Evolutionary conservation across 116 monocot genomes (phyloP), one percentile per base, ranked within the genome.

Genomic region (Trichopus zeylanicus): DNA sequence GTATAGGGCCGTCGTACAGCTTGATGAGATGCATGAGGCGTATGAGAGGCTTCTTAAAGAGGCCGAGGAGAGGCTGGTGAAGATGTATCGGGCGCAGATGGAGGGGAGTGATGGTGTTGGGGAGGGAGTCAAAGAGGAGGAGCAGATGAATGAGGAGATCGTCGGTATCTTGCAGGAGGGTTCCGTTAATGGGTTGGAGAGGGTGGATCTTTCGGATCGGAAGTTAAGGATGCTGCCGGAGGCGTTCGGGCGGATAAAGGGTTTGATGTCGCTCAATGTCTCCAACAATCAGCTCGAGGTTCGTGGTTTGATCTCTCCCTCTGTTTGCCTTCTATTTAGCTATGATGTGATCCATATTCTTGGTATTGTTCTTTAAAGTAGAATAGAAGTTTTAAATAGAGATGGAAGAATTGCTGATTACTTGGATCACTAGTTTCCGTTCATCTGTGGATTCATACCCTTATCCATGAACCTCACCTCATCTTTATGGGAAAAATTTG

Each of bases 261-360:
- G 75, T 5, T 27, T 86, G 54, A 32, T 78, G 20, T 59, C 53
- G 15, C 71, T 86, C 20, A 65, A 78, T 53, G 27, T 86, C 27
- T 81, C 86, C 39, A 70, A 72, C 31, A 86, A 86, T 56, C 78
- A 64, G 48, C 55, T 86, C 10, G 72, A 81, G 86, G 86, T 87
- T 20, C 16, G 33, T n/a, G n/a, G n/a, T n/a, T n/a, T n/a, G n/a
- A n/a, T n/a, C n/a, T n/a, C n/a, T n/a, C n/a, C n/a, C n/a, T n/a
- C n/a, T n/a, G n/a, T n/a, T n/a, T n/a, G n/a, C n/a, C n/a, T n/a
- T n/a, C n/a, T n/a, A n/a, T n/a, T n/a, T n/a, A n/a, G n/a, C n/a
- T n/a, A n/a, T n/a, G n/a, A n/a, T n/a, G n/a, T n/a, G n/a, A n/a
- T n/a, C n/a, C n/a, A n/a, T n/a, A n/a, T n/a, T n/a, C n/a, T n/a